phyloP scores from a whole-genome alignment of 1,284 basidiomycete species.

The Naganishia cerealis region DNA sequence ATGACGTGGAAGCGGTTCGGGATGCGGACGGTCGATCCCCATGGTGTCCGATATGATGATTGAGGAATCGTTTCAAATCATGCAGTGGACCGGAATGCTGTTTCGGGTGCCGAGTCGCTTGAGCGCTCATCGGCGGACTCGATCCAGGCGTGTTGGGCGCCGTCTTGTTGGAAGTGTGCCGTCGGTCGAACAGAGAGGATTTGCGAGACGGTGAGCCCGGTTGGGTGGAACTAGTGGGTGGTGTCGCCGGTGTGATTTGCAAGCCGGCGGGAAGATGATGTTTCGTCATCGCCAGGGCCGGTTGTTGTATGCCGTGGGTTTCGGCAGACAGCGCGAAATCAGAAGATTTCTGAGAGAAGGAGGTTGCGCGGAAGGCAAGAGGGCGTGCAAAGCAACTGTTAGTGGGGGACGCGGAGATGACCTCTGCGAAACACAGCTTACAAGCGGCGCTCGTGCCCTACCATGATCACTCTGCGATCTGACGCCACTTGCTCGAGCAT shows the following conservation, averaged over 20 bases:
- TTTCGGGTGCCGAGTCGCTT: constrained; percentile 51
- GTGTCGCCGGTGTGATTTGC: constrained; percentile 31
- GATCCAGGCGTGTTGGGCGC: constrained; percentile 48
- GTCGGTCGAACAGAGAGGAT: constrained; percentile 7
- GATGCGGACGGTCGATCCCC: constrained; percentile 34
- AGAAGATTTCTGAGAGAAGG: neutral
- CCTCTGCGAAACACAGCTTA: neutral
- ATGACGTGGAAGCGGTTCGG: constrained; percentile 6
- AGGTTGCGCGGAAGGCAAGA: neutral
- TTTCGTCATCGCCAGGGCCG: constrained; percentile 2
- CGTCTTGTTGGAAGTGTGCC: constrained; percentile 36
- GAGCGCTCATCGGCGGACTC: constrained; percentile 44
- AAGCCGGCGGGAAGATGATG: constrained; percentile 30
- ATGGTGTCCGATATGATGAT: constrained; percentile 75
- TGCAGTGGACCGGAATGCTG: constrained; percentile 66
- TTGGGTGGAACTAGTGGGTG: constrained; percentile 13
- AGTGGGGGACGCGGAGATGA: neutral
- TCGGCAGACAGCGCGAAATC: neutral
- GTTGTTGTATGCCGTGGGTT: constrained; percentile 9
- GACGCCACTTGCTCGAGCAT: neutral
- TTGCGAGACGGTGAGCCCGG: constrained; percentile 21
- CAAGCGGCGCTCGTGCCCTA: constrained; percentile 8
- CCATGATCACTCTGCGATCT: constrained; percentile 18
- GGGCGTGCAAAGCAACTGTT: neutral
- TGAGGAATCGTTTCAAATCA: constrained; percentile 87